Evolutionary conservation across 2,329 filamentous ascomycete genomes (phyloP).

Genomic region (Pseudogymnoascus sp.): DNA sequence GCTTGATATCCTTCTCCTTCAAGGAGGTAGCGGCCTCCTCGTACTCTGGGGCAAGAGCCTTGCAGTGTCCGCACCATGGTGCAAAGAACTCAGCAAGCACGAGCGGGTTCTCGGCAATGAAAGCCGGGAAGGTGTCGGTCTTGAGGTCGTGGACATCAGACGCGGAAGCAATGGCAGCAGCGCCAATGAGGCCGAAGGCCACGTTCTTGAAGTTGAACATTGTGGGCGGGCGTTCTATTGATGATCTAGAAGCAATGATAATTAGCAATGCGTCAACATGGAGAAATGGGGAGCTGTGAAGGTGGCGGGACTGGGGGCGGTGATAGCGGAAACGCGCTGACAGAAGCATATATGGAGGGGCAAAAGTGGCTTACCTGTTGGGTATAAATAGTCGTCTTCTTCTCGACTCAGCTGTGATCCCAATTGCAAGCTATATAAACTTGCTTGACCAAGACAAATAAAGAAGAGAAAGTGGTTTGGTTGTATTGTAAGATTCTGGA

Average conservation of each 20-base stretch:
- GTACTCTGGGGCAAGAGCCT: conserved; percentile 90
- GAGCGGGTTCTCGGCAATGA: conserved; percentile 77
- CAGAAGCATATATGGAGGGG: background rate
- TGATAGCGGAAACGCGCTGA: background rate
- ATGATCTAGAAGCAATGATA: background rate
- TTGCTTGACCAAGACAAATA: conserved; percentile 7
- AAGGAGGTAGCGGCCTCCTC: conserved; percentile 77
- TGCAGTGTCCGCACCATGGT: conserved; percentile 95
- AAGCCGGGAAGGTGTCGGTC: conserved; percentile 78
- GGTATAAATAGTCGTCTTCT: conserved; percentile 1
- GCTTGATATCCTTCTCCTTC: conserved; percentile 80
- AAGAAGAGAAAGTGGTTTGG: background rate
- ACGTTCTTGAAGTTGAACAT: conserved; percentile 29
- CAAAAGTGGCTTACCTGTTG: background rate
- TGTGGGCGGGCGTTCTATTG: conserved; percentile 10
- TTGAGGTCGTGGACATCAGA: conserved; percentile 84
- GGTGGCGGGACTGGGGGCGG: background rate
- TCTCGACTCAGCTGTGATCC: conserved; percentile 3
- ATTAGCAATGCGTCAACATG: background rate
- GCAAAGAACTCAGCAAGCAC: conserved; percentile 97
- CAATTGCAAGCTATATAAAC: conserved; percentile 8
- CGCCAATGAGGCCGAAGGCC: conserved; percentile 24
- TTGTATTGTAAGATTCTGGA: conserved; percentile 1
- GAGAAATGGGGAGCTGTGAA: background rate
- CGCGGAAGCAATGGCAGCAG: conserved; percentile 51